These are phyloP conservation scores for Yamadazyma dendronema DNA, from an alignment of 1,139 yeast genomes.

Conservation along the genomic window DNA sequence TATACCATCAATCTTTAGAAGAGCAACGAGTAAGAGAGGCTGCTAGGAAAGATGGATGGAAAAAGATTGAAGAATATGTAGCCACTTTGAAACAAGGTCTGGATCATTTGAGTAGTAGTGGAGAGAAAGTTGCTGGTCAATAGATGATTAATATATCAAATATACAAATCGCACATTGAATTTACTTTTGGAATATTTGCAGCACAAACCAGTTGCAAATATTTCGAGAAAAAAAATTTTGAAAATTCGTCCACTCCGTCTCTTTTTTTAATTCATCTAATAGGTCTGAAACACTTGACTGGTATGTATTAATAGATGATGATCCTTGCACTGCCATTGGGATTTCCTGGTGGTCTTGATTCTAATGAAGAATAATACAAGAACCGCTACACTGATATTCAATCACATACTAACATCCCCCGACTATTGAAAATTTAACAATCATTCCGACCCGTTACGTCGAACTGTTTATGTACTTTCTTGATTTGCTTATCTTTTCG, in stretches of 20 bases:
- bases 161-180: conserved; percentile 1
- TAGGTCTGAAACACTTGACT: no score
- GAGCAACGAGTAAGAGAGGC: conserved; percentile 62
- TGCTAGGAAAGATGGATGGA: conserved; percentile 74
- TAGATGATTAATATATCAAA: conserved; percentile 5
- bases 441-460: neutral
- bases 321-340: conserved; percentile 18
- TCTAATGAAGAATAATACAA: conserved; percentile 20
- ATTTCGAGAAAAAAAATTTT: no score
- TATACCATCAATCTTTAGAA: conserved; percentile 74
- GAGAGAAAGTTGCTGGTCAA: conserved; percentile 20
- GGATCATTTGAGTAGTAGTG: conserved; percentile 9
- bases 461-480: neutral
- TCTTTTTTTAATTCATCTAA: no score
- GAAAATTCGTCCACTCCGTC: no score
- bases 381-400: conserved; percentile 29
- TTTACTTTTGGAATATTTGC: no score
- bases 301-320: conserved; percentile 11
- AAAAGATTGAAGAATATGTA: conserved; percentile 65
- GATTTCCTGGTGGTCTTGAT: conserved; percentile 14
- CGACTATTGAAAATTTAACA: no score
- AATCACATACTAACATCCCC: conserved; percentile 13
- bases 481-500: neutral
- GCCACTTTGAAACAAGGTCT: conserved; percentile 15
- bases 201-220: no score